Base-by-base conservation (phyloP, 495 filamentous ascomycete genomes). In the Aspergillus homomorphus region DNA sequence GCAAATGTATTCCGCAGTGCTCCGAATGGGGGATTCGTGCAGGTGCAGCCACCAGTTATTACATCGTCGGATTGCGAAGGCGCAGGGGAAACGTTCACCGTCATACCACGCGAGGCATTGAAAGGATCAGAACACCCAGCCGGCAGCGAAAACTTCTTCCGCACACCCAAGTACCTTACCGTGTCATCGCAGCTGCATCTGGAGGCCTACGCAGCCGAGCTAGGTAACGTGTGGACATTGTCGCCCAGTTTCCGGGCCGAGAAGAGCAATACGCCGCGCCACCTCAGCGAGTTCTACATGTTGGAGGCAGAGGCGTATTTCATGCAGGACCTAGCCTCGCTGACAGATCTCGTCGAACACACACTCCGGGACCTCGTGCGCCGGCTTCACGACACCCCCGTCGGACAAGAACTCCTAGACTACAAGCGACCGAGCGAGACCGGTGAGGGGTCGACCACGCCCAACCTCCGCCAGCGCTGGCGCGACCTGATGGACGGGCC, bases 251-350 rank as follows among this genome's bases (percentile, higher is more conserved):
- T 98, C 67, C 86, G 94, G 45, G 95, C 94, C 4, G 94, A 98
- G 69, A 89, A 84, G 73, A 96, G 91, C 69, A 92, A 97, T 71
- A 98, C 94, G 6, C 83, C 92, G 16, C 88, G 95, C 38, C 94
- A 98, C 73, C 77, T 98, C 48, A 96, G 90, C 76, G 94, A 98
- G 65, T 98, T 98, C 70, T 98, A 97, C 74, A 98, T 98, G 94
- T 83, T 98, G 1, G 94, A 98, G 73, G 92, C 86, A 8, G 94
- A 98, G 72, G 73, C 89, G 53, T 86, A 82, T 68, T 96, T 96
- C 69, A 84, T 87, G 52, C 77, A 89, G 26, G 78, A 84, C 49
- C 71, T 96, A 20, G 73, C 78, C 44, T 74, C 78, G 9, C 79
- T 98, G 57, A 92, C 96, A 78, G 77, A 86, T 57, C 67, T 94